Percentiles rank a stretch among this genome's conserved stretches.
Conservation (phyloP, 257 asterid genomes). For the Perilla frutescens region DNA sequence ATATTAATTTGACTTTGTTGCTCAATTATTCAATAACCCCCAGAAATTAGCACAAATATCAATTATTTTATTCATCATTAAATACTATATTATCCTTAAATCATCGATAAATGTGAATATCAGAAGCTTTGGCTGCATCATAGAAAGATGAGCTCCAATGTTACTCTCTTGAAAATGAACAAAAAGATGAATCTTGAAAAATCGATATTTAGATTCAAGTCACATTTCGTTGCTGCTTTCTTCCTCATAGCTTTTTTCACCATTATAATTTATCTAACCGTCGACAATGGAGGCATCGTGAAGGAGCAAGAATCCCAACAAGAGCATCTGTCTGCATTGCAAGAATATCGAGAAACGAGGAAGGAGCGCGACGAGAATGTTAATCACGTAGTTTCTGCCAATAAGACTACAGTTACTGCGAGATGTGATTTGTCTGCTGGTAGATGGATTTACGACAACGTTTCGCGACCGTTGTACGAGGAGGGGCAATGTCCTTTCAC, state of each 20-base stretch:
- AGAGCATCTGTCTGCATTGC: neutral
- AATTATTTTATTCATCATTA: too few species aligned
- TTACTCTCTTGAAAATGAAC: too few species aligned
- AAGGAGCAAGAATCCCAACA: neutral
- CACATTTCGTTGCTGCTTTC: conserved; percentile 21
- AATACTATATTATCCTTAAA: too few species aligned
- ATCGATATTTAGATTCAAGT: conserved; percentile 5
- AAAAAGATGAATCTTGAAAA: neutral
- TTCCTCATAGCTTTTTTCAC: conserved; percentile 7
- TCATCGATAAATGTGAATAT: too few species aligned
- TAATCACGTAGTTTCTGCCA: too few species aligned
- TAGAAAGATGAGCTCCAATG: too few species aligned
- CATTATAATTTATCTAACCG: conserved; percentile 3
- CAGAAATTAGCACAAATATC: too few species aligned
- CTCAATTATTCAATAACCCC: too few species aligned
- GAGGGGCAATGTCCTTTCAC: conserved; percentile 47
- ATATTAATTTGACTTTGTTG: too few species aligned
- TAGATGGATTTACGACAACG: conserved; percentile 43
- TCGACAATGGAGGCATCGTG: neutral
- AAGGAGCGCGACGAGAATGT: neutral
- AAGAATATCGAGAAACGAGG: neutral
- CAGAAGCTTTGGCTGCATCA: too few species aligned
- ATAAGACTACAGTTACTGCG: neutral
- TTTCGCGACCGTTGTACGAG: conserved; percentile 44
- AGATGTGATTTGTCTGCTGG: conserved; percentile 42